Conservation (phyloP, 495 filamentous ascomycete species). For the Mytilinidion resinicola region DNA sequence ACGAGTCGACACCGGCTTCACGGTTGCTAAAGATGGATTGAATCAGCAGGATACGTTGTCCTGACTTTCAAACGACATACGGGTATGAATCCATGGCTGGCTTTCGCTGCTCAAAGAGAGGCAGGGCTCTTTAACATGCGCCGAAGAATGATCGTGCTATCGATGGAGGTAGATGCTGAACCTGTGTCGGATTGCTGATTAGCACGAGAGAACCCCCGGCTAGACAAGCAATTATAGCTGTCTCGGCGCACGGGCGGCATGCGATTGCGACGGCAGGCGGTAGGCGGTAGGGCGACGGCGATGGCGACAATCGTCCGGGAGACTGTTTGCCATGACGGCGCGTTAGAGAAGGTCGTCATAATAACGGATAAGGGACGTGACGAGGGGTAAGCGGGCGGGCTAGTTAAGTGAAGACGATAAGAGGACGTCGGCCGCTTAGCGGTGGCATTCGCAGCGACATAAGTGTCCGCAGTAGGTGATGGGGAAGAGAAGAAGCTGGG, state of each 20-base stretch:
- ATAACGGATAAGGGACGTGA: conserved; percentile 9
- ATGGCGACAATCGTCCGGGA: conserved; percentile 19
- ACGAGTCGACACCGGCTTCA: conserved; percentile 27
- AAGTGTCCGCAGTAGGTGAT: conserved; percentile 16
- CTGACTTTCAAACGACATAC: conserved; percentile 4
- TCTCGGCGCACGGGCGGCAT: conserved; percentile 4
- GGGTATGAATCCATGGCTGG: conserved; percentile 26
- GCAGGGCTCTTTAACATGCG: too few species aligned
- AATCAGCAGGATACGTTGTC: not conserved
- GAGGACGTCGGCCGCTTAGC: conserved; percentile 16
- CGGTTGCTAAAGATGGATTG: conserved; percentile 3
- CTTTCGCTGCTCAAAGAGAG: not conserved
- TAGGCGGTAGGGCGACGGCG: not conserved
- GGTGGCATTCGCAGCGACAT: conserved; percentile 16
- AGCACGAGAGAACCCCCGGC: conserved; percentile 6
- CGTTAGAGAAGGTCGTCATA: conserved; percentile 29
- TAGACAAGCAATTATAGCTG: conserved; percentile 6
- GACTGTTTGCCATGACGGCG: conserved; percentile 32
- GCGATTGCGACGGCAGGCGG: conserved; percentile 11
- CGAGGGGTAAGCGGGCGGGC: conserved; percentile 7
- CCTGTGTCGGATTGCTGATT: not conserved
- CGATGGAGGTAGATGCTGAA: not conserved
- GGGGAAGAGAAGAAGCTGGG: conserved; percentile 15
- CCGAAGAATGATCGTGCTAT: not conserved
- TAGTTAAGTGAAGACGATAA: conserved; percentile 10